phyloP scores from a whole-genome alignment of 148 eudicot species.

The Amaranthus cruentus region DNA sequence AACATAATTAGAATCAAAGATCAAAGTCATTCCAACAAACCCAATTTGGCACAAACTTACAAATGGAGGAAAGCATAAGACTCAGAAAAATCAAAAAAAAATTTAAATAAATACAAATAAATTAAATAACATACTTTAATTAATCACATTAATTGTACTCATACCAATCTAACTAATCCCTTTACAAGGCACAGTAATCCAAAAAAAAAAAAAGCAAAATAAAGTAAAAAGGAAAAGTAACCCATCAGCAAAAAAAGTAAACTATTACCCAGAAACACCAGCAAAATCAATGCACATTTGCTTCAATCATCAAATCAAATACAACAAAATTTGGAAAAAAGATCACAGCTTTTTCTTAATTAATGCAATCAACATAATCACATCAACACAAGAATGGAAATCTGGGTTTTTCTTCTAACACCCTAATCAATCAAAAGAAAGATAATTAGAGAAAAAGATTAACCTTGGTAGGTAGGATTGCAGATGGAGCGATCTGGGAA shows the following conservation, averaged over 20 bases:
- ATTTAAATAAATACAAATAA: not conserved
- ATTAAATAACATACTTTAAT: not conserved
- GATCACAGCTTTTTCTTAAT: not conserved
- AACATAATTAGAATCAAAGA: not conserved
- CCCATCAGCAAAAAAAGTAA: not conserved
- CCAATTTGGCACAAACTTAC: constrained; percentile 17
- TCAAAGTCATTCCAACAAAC: constrained; percentile 2
- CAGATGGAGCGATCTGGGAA: constrained; percentile 37
- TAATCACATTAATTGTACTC: constrained; percentile 2
- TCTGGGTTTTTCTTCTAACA: too few relatives aligned
- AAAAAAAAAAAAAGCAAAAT: not conserved
- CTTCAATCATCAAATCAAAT: constrained; percentile 11
- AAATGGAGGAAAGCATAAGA: constrained; percentile 12
- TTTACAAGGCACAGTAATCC: not conserved
- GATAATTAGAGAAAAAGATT: constrained; percentile 13
- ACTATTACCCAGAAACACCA: constrained; percentile 11
- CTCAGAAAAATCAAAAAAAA: not conserved
- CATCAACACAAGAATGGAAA: not conserved
- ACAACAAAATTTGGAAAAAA: not conserved
- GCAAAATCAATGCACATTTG: constrained; percentile 17
- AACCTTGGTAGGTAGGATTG: constrained; percentile 63
- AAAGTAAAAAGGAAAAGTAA: not conserved
- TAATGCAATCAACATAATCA: not conserved
- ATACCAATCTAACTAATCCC: not conserved
- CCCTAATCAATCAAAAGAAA: not conserved